Evolutionary conservation across 2,329 filamentous ascomycete species (phyloP).

Genomic region (Alternaria metachromatica): DNA sequence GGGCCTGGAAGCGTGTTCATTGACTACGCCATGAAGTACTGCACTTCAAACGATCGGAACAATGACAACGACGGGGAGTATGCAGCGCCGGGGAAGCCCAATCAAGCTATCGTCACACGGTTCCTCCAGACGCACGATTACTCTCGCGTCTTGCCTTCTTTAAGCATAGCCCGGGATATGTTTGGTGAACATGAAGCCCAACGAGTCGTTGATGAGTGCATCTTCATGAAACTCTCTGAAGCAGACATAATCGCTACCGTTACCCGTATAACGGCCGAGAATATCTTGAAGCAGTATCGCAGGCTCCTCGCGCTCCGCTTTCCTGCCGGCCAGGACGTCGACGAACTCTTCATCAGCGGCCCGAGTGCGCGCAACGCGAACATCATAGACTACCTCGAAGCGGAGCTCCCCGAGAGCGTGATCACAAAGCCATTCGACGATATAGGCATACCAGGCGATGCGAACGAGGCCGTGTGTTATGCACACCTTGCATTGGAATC

Average conservation of each 20-base stretch:
- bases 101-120: conserved; percentile 60
- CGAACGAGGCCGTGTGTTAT: conserved; percentile 67
- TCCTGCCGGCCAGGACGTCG: conserved; percentile 49
- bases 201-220: conserved; percentile 58
- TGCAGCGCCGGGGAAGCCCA: conserved; percentile 57
- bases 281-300: conserved; percentile 60
- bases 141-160: conserved; percentile 59
- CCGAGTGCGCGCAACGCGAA: conserved; percentile 65
- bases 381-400: conserved; percentile 61
- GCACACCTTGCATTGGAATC: conserved; percentile 68
- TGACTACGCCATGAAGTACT: conserved; percentile 63
- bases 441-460: conserved; percentile 62
- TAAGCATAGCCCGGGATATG: conserved; percentile 66
- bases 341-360: conserved; percentile 68
- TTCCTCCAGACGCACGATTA: conserved; percentile 59
- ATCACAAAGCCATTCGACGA: conserved; percentile 63
- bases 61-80: conserved; percentile 62
- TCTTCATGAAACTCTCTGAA: conserved; percentile 53
- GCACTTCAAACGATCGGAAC: conserved; percentile 58
- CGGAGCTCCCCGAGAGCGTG: conserved; percentile 55
- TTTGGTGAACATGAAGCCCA: conserved; percentile 64
- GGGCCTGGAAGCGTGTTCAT: conserved; percentile 65
- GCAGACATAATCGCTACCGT: conserved; percentile 65
- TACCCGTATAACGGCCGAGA: conserved; percentile 65
- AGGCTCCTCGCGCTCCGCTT: conserved; percentile 54